Base-by-base conservation (phyloP, 78 protist genomes). In the Polysphondylium violaceum region DNA sequence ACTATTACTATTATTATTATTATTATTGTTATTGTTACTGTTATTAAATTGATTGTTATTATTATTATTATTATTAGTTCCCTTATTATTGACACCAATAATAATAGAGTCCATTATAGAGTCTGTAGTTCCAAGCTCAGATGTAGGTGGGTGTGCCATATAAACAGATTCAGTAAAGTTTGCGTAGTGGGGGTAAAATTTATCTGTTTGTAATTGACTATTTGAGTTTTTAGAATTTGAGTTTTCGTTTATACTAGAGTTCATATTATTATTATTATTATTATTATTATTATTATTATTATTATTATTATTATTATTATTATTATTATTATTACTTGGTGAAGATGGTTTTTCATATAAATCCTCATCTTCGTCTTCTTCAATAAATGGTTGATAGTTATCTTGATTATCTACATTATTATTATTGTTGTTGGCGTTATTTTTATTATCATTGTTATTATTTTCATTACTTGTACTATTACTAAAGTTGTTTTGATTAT, bases 161-260 rank as follows among this genome's bases (percentile, higher is more conserved):
- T 72, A 72, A 36, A 41, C 58, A 4, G 78, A 72, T 72, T 72
- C 78, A 33, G 78, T 36, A 50, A 72, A 72, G 63, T 72, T 72
- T 6, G 64, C 33, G 51, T 5, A 60, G 16, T 60, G 63, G 14
- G 44, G 27, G n/a, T 72, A 72, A 29, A 36, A 72, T 72, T 72
- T 29, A 51, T 72, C 43, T 35, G 25, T 19, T 27, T 51, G 9
- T 69, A 23, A 44, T 19, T 33, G 16, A n/a, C n/a, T n/a, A 23
- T 36, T 64, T 23, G 50, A 36, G 40, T 64, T 5, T 5, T 16
- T 60, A 60, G 11, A 27, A 60, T 60, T 60, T 60, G 11, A 47
- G 11, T 47, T 47, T 14, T 14, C 7, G 11, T 47, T 47, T 47
- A 47, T 47, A 47, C 11, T 47, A 14, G 7, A 14, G 7, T 47